Base-by-base conservation (phyloP, 1,284 basidiomycete genomes). In the Takashimella tepidaria region DNA sequence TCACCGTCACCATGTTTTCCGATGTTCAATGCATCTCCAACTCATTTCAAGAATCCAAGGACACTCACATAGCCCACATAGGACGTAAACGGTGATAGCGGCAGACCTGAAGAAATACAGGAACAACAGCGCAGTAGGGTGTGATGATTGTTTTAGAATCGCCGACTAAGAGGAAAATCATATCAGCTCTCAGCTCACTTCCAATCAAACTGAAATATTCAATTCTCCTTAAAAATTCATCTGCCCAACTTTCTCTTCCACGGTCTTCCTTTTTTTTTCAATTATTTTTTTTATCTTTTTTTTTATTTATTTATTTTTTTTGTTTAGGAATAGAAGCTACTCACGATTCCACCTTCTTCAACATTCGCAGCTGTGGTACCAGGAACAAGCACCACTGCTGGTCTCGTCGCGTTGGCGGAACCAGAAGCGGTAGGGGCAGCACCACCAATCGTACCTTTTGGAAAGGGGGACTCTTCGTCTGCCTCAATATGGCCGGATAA, bases 21-120 rank as follows among this genome's bases (percentile, higher is more conserved):
- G 16, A 12, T 21, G 19, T 8, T 13, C 44, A 20, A 10, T n/a
- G 3, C 27, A 40, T 2, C n/a, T 20, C 19, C 27, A 6, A 12
- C 16, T 13, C 20, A 10, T 16, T 20, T 12, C 46, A 49, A 16
- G 24, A n/a, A 2, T n/a, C 41, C 50, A 41, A 20, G 26, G 25
- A 16, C 19, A 66, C 71, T 61, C 49, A 74, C 72, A 76, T 5
- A 76, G 82, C 1, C 89, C 90, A 65, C 86, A 91, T 21, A 96
- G 79, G 45, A 96, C 82, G 73, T 95, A 96, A 3, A 92, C 87
- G 3, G 85, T 79, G 49, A 97, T 84, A 21, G 92, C 92, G 8
- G 85, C 80, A 58, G 85, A 82, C 45, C 92, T 82, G 79, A 97
- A 95, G 67, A 89, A 75, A 74, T 85, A 96, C 25, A 96, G 80